A percentile compares a stretch with the other conserved stretches of the same genome.
Conservation (phyloP, 2,329 filamentous ascomycete genomes). For the Fusarium hostae region DNA sequence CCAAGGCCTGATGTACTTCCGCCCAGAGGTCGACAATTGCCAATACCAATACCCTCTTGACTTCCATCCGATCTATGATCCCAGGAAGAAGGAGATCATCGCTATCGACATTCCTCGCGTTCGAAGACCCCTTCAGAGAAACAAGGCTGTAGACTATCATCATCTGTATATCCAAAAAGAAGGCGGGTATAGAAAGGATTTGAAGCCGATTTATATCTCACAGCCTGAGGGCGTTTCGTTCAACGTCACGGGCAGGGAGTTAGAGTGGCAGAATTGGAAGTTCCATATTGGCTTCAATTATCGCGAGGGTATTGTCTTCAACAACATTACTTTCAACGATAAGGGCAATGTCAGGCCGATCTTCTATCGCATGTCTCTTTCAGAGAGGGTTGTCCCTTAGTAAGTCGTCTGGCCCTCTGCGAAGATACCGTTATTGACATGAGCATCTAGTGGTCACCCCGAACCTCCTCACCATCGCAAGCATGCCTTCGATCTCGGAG, state of each 20-base stretch:
- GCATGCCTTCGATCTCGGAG: conserved; percentile 83
- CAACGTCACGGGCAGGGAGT: conserved; percentile 73
- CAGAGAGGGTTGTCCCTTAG: conserved; percentile 94
- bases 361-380: conserved; percentile 89
- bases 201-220: conserved; percentile 89
- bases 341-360: conserved; percentile 79
- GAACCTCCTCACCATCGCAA: conserved; percentile 84
- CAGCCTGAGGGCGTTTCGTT: conserved; percentile 93
- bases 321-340: conserved; percentile 91
- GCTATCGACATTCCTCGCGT: conserved; percentile 85
- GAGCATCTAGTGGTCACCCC: conserved; percentile 75
- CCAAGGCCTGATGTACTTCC: conserved; percentile 96
- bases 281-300: conserved; percentile 97
- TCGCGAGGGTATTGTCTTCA: conserved; percentile 88
- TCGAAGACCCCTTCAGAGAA: conserved; percentile 75
- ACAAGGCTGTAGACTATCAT: conserved; percentile 82
- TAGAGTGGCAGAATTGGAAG: conserved; percentile 94
- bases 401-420: too few species aligned
- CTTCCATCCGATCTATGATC: conserved; percentile 92
- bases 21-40: conserved; percentile 85
- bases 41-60: conserved; percentile 94
- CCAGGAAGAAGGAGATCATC: conserved; percentile 80
- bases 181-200: conserved; percentile 79
- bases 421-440: too few species aligned
- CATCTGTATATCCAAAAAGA: conserved; percentile 76